These are phyloP conservation scores for Tulasnella sp. DNA, from an alignment of 768 basidiomycete genomes.

Conservation along the genomic window DNA sequence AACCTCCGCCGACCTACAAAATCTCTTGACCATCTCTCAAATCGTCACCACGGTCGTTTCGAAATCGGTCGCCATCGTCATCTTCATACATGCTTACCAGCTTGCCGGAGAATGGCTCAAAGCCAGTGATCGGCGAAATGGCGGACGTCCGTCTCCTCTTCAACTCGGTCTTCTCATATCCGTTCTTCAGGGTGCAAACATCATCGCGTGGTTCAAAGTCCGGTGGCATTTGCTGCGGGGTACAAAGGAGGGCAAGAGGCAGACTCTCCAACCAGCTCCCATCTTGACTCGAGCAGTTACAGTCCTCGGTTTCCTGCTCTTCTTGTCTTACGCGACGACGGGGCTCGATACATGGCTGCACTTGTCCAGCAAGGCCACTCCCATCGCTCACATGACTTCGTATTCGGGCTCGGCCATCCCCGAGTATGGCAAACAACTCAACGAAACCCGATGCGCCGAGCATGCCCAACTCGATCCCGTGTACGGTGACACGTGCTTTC, in stretches of 20 bases:
- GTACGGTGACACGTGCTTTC: background rate
- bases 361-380: background rate
- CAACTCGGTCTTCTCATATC: background rate
- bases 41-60: background rate
- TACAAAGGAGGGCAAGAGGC: background rate
- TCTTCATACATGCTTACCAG: background rate
- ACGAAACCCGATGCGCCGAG: background rate
- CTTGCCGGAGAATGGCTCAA: background rate
- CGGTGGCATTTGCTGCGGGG: background rate
- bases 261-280: background rate
- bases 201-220: background rate
- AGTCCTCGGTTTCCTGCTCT: background rate
- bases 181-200: background rate
- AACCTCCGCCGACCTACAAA: background rate
- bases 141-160: background rate
- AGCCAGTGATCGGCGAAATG: background rate
- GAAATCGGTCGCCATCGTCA: background rate
- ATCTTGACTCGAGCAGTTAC: background rate
- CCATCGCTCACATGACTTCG: background rate
- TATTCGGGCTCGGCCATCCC: background rate
- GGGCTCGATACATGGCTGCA: background rate
- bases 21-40: background rate
- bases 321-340: background rate
- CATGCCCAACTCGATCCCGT: background rate
- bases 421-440: background rate